phyloP scores from a whole-genome alignment of 805 yeast species.

The Kuraishia molischiana region DNA sequence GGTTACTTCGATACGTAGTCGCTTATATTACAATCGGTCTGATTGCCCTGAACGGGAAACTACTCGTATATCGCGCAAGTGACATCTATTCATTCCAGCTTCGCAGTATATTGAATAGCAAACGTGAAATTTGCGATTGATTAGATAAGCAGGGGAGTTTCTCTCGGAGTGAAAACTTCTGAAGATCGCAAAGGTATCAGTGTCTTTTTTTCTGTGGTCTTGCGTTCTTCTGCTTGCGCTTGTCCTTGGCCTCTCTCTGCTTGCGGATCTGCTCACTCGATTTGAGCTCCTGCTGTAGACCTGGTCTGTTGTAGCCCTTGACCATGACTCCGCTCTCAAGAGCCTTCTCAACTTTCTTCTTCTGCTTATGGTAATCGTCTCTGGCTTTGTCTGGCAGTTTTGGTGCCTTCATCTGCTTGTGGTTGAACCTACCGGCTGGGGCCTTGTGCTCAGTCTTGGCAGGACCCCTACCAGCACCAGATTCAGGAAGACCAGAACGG shows the following conservation, averaged over 20 bases:
- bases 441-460: conserved; percentile 13
- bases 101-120: too few species aligned
- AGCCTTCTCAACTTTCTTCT: conserved; percentile 75
- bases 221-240: conserved; percentile 76
- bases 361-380: conserved; percentile 77
- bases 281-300: conserved; percentile 50
- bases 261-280: conserved; percentile 72
- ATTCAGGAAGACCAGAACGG: conserved; percentile 46
- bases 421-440: conserved; percentile 50
- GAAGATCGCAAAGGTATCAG: too few species aligned
- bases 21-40: too few species aligned
- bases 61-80: too few species aligned
- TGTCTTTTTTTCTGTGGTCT: conserved; percentile 49
- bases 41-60: too few species aligned
- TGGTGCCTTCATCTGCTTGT: conserved; percentile 71
- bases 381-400: conserved; percentile 83
- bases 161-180: too few species aligned
- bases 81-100: too few species aligned
- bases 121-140: too few species aligned
- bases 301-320: conserved; percentile 48
- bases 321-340: conserved; percentile 62
- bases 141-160: too few species aligned
- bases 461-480: conserved; percentile 19
- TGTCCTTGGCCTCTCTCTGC: conserved; percentile 57
- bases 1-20: too few species aligned